Evolutionary conservation across 2,329 filamentous ascomycete species (phyloP).

Genomic region (Cyanodermella asteris): DNA sequence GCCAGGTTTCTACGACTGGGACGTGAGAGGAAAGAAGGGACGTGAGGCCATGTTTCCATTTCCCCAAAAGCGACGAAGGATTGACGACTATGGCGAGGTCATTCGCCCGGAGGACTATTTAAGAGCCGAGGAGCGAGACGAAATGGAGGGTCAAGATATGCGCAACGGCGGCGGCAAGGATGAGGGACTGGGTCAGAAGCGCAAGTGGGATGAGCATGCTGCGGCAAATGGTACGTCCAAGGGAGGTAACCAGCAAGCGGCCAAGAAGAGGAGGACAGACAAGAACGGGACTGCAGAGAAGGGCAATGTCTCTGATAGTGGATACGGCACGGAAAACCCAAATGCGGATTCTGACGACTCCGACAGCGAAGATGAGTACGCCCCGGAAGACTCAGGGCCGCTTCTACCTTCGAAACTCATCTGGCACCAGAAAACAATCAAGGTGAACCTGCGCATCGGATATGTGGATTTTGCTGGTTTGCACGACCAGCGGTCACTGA

Average conservation of each 20-base stretch:
- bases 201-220: conserved; percentile 60
- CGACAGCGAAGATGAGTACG: conserved; percentile 29
- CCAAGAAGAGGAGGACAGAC: background rate
- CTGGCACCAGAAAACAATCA: conserved; percentile 39
- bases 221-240: conserved; percentile 31
- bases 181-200: conserved; percentile 64
- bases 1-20: conserved; percentile 81
- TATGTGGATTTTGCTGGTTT: conserved; percentile 83
- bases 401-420: conserved; percentile 57
- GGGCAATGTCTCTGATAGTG: background rate
- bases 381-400: conserved; percentile 15
- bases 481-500: conserved; percentile 80
- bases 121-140: conserved; percentile 74
- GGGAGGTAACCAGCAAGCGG: conserved; percentile 27
- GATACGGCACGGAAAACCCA: background rate
- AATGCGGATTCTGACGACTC: conserved; percentile 25
- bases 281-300: too few species aligned
- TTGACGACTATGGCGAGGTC: conserved; percentile 81
- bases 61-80: conserved; percentile 53
- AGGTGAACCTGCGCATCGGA: conserved; percentile 53
- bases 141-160: conserved; percentile 43
- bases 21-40: conserved; percentile 76
- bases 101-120: conserved; percentile 89
- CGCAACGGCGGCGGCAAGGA: conserved; percentile 28
- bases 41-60: conserved; percentile 84